Evolutionary conservation across 2,329 filamentous ascomycete species (phyloP).

Genomic region (Penicillium sp.): DNA sequence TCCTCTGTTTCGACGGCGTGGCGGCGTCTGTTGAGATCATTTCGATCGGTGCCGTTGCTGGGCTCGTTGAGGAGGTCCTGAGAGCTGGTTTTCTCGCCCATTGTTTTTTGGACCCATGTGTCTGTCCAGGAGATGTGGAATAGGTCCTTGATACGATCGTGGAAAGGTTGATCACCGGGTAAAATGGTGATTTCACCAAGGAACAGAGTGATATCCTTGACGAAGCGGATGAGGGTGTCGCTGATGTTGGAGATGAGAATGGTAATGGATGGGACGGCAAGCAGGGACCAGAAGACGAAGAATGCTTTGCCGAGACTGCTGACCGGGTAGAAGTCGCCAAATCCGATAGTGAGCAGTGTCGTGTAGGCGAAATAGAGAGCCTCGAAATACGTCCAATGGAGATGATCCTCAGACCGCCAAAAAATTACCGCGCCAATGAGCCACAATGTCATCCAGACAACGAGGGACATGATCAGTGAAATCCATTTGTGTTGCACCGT

Average conservation of each 20-base stretch:
- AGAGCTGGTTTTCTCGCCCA: conserved; percentile 11
- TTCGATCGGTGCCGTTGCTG: conserved; percentile 6
- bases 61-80: conserved; percentile 13
- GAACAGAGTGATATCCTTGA: conserved; percentile 61
- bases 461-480: conserved; percentile 42
- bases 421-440: conserved; percentile 46
- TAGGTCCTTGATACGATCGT: conserved; percentile 31
- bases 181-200: conserved; percentile 59
- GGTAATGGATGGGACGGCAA: conserved; percentile 46
- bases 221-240: conserved; percentile 52
- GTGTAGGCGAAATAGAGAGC: conserved; percentile 46
- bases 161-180: conserved; percentile 51
- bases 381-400: conserved; percentile 44
- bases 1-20: conserved; percentile 50
- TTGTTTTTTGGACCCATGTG: conserved; percentile 23
- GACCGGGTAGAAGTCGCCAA: conserved; percentile 41
- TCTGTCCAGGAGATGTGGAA: conserved; percentile 29
- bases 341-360: conserved; percentile 46
- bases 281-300: conserved; percentile 48
- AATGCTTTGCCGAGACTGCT: conserved; percentile 43
- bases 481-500: conserved; percentile 49
- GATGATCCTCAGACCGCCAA: conserved; percentile 37
- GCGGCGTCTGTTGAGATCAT: conserved; percentile 23
- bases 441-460: conserved; percentile 50
- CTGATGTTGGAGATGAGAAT: conserved; percentile 47